Evolutionary conservation across 1,139 yeast species (phyloP), one percentile per base, ranked within the genome.

Genomic region (Lodderomyces parapsilosis): DNA sequence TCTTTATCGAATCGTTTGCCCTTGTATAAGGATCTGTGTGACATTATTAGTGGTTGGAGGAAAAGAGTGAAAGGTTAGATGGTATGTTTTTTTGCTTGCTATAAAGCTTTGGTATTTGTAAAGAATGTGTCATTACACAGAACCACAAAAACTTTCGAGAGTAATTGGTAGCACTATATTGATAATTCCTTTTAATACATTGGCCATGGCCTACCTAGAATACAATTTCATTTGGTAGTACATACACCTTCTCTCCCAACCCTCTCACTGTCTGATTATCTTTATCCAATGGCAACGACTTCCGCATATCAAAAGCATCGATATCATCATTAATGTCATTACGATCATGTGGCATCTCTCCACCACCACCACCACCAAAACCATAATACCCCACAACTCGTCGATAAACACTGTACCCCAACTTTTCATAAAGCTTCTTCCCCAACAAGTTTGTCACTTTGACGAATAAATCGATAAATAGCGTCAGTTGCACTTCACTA

Each of bases 321-420:
- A 80, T 74, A 39, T 81, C 83, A 53, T 86, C 93, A 52, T 80
- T 68, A 2, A 69, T 53, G 33, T 62, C 62, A 40, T 73, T 75
- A 34, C 77, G 58, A 43, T 75, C 77, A 25, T 66, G 65, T 8
- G 80, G 79, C 49, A 65, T 60, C 1, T 67, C 69, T 18, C 71
- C 62, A 2, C 87, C 60, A 1, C 67, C 69, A 18, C 71, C 62
- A 2, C 87, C 60, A 1, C 67, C 69, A 18, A 71, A 62, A 2
- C 87, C 86, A 59, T 93, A 93, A 58, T 93, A 93, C 0, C 94
- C 94, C n/a, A 88, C 79, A 6, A 93, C 98, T 44, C 99, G 65
- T 62, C 99, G 66, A 58, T 76, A 93, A 0, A 90, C 88, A 23
- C 83, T 74, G 57, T 91, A 94, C 0, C 97, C 98, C 46, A 93